Conservation (phyloP, 768 basidiomycete species). For the Pleurotus pulmonarius region DNA sequence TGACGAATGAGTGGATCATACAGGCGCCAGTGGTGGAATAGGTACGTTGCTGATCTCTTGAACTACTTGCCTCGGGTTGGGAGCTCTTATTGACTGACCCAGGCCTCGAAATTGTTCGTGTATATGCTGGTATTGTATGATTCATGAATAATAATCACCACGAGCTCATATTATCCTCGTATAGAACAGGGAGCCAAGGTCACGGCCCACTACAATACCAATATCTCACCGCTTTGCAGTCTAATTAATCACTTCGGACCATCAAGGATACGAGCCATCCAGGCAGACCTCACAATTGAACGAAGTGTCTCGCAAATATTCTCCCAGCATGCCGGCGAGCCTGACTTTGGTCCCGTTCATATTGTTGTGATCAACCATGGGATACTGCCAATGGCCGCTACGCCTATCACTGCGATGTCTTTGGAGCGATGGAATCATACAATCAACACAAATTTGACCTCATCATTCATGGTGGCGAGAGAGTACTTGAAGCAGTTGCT, state of each 20-base stretch:
- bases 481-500: slow-evolving; percentile 56
- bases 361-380: slow-evolving; percentile 63
- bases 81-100: too few relatives aligned
- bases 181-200: slow-evolving; percentile 69
- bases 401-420: slow-evolving; percentile 52
- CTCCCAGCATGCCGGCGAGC: slow-evolving; percentile 16
- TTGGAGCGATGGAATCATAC: slow-evolving; percentile 63
- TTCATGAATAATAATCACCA: not conserved
- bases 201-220: slow-evolving; percentile 68
- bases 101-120: slow-evolving; percentile 50
- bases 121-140: slow-evolving; percentile 49
- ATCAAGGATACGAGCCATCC: slow-evolving; percentile 31
- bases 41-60: slow-evolving; percentile 18
- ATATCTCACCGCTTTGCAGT: slow-evolving; percentile 35
- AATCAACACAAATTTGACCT: slow-evolving; percentile 60
- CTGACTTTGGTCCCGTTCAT: slow-evolving; percentile 46
- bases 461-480: slow-evolving; percentile 61
- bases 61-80: not conserved
- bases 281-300: slow-evolving; percentile 59
- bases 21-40: slow-evolving; percentile 75
- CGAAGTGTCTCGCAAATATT: slow-evolving; percentile 50
- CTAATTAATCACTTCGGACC: slow-evolving; percentile 34
- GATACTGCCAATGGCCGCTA: slow-evolving; percentile 39
- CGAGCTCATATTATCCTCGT: not conserved
- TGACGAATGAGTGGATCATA: too few relatives aligned